These are phyloP conservation scores for Boletus reticulatus DNA, from an alignment of 768 basidiomycete species.

Conservation along the genomic window DNA sequence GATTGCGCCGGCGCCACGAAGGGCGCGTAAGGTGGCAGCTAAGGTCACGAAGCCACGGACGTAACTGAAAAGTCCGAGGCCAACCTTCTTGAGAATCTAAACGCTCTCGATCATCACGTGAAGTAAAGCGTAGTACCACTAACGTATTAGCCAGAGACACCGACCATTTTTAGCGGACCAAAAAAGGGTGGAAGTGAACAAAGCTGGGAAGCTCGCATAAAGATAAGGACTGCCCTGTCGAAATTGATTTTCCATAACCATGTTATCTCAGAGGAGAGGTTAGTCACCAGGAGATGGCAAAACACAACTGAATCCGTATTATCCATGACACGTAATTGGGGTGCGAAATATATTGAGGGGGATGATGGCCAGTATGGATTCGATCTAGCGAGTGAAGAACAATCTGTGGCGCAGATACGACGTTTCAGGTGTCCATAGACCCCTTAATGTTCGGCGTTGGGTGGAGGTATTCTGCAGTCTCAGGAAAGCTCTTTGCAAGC, in stretches of 20 bases:
- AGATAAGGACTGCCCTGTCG: conserved; percentile 17
- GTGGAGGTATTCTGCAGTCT: conserved; percentile 33
- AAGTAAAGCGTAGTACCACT: conserved; percentile 14
- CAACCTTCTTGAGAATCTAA: conserved; percentile 30
- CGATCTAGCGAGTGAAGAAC: neutral
- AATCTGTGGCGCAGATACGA: neutral
- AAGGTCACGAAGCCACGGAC: conserved; percentile 32
- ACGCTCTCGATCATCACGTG: conserved; percentile 25
- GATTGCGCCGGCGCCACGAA: conserved; percentile 30
- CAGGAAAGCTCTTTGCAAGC: conserved; percentile 68
- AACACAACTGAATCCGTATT: neutral
- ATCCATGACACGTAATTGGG: conserved; percentile 7
- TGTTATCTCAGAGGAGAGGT: conserved; percentile 3
- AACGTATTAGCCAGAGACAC: conserved; percentile 15
- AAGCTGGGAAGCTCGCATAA: conserved; percentile 12
- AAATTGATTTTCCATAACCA: conserved; percentile 17
- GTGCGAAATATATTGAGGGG: neutral
- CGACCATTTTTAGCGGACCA: conserved; percentile 17
- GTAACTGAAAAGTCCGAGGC: conserved; percentile 35
- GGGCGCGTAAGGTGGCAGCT: conserved; percentile 16
- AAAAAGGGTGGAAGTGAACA: conserved; percentile 14
- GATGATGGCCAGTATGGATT: neutral
- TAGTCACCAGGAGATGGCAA: conserved; percentile 4
- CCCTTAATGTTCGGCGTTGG: conserved; percentile 12
- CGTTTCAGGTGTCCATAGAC: conserved; percentile 1